A percentile compares a stretch with the other conserved stretches of the same genome.
Conservation (phyloP, 1,139 yeast species). For the Petasospora rhodanensis region DNA sequence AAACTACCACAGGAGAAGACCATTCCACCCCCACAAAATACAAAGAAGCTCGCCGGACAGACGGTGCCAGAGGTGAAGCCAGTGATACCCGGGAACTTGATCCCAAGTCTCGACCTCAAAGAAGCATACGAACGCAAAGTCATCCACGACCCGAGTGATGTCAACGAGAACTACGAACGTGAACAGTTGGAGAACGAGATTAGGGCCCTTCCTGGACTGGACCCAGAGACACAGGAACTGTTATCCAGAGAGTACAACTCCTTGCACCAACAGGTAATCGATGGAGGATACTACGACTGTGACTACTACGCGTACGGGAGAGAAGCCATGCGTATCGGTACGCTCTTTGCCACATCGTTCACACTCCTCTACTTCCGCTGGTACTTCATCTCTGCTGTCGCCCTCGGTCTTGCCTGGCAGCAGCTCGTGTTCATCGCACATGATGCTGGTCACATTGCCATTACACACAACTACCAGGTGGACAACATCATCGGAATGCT, state of each 20-base stretch:
- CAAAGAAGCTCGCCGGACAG: slow-evolving; percentile 32
- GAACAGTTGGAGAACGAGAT: slow-evolving; percentile 50
- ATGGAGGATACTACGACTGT: slow-evolving; percentile 65
- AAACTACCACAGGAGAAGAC: not conserved
- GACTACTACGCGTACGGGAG: slow-evolving; percentile 65
- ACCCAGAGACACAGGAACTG: slow-evolving; percentile 56
- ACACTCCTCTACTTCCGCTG: slow-evolving; percentile 44
- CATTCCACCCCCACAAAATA: too few species aligned
- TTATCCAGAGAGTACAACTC: slow-evolving; percentile 55
- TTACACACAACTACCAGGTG: slow-evolving; percentile 74
- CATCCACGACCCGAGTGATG: slow-evolving; percentile 50
- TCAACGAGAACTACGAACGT: slow-evolving; percentile 58
- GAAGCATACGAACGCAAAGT: slow-evolving; percentile 34
- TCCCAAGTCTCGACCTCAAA: slow-evolving; percentile 37
- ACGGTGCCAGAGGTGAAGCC: slow-evolving; percentile 39
- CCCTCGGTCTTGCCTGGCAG: slow-evolving; percentile 81
- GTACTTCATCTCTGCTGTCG: slow-evolving; percentile 55
- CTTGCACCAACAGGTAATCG: slow-evolving; percentile 52
- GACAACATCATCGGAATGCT: slow-evolving; percentile 73
- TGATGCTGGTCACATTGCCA: slow-evolving; percentile 83
- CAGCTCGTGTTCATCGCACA: slow-evolving; percentile 85
- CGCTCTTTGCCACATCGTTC: slow-evolving; percentile 48
- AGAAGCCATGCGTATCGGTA: slow-evolving; percentile 57
- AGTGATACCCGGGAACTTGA: slow-evolving; percentile 44
- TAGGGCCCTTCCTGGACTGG: slow-evolving; percentile 55